Evolutionary conservation across 1,284 basidiomycete species (phyloP).

Genomic region (Marasmius tenuissimus): DNA sequence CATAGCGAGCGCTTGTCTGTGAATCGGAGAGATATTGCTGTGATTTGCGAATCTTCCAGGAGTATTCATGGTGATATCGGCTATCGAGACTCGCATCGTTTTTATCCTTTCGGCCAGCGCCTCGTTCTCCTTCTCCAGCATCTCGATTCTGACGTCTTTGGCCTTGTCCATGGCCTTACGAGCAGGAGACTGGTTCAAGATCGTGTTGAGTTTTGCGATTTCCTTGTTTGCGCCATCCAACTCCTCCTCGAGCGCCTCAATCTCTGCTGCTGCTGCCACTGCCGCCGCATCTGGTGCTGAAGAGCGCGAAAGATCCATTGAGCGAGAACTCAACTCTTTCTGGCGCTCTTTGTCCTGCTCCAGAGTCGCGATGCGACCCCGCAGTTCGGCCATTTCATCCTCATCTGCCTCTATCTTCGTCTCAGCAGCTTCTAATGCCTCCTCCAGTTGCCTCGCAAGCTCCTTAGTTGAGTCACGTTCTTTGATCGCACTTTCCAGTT

Average conservation of each 20-base stretch:
- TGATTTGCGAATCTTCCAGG: conserved; percentile 53
- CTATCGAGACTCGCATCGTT: conserved; percentile 48
- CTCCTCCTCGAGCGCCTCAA: conserved; percentile 71
- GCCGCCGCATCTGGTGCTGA: conserved; percentile 36
- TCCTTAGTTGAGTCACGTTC: conserved; percentile 53
- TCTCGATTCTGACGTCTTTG: conserved; percentile 70
- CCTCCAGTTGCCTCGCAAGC: conserved; percentile 64
- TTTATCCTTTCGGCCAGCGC: conserved; percentile 70
- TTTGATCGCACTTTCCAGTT: conserved; percentile 50
- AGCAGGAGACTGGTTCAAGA: conserved; percentile 74
- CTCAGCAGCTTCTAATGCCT: conserved; percentile 70
- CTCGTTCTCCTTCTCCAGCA: conserved; percentile 74
- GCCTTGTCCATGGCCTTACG: conserved; percentile 72
- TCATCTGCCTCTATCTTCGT: conserved; percentile 63
- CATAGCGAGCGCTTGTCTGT: conserved; percentile 67
- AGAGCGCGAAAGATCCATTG: conserved; percentile 32
- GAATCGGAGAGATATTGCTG: conserved; percentile 68
- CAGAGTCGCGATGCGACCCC: conserved; percentile 49
- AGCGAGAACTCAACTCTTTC: conserved; percentile 37
- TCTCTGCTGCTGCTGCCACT: conserved; percentile 41
- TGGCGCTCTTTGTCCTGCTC: conserved; percentile 60
- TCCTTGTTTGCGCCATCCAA: conserved; percentile 81
- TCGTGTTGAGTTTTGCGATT: conserved; percentile 69
- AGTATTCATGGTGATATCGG: conserved; percentile 44
- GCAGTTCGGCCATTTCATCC: conserved; percentile 50